Conservation (phyloP, 148 eudicot species). For the Camellia granthamiana region DNA sequence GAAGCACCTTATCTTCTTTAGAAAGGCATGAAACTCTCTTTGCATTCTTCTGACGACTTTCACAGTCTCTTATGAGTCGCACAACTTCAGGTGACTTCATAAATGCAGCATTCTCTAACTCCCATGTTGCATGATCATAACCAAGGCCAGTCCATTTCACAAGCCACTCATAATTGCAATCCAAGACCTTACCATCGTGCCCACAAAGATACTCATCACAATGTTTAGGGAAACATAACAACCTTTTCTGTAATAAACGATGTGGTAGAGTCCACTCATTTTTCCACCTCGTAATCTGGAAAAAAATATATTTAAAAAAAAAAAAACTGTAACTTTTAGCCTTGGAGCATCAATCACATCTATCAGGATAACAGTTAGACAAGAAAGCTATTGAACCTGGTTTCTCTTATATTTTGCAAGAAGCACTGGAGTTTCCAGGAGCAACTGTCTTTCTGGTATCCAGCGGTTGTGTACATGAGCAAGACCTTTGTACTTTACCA, state of each 20-base stretch:
- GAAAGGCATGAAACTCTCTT: constrained; percentile 14
- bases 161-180: constrained; percentile 33
- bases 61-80: constrained; percentile 41
- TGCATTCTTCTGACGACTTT: constrained; percentile 36
- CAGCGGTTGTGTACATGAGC: constrained; percentile 35
- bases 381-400: constrained; percentile 12
- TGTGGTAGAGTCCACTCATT: constrained; percentile 26
- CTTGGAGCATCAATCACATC: neutral
- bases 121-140: constrained; percentile 34
- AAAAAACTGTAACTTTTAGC: neutral
- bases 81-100: constrained; percentile 39
- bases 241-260: constrained; percentile 20
- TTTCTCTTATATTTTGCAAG: constrained; percentile 3
- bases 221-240: constrained; percentile 19
- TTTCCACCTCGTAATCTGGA: constrained; percentile 15
- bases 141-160: constrained; percentile 37
- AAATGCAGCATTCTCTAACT: constrained; percentile 42
- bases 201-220: neutral
- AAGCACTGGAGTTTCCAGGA: constrained; percentile 11
- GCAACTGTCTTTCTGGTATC: constrained; percentile 20
- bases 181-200: neutral
- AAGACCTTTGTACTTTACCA: constrained; percentile 32
- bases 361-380: neutral
- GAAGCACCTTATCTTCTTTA: constrained; percentile 26
- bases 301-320: neutral